These are phyloP conservation scores for Yarrowia galli DNA, from an alignment of 1,139 yeast genomes.

Conservation along the genomic window DNA sequence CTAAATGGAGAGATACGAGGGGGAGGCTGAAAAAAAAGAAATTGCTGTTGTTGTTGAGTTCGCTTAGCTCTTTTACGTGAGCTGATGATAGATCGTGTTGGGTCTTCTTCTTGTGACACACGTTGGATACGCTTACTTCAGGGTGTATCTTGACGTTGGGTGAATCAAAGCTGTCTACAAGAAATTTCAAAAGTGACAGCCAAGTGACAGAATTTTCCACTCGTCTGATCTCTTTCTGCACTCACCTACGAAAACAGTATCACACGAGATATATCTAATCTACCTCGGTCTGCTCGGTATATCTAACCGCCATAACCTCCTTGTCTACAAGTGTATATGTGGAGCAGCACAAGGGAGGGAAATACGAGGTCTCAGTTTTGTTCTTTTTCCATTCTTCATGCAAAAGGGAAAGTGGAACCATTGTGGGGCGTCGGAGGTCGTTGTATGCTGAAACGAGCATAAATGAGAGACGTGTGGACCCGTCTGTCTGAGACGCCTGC, in stretches of 20 bases:
- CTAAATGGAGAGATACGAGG: not conserved
- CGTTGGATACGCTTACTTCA: no score
- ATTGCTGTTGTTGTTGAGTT: not conserved
- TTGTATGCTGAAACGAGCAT: not conserved
- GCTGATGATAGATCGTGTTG: not conserved
- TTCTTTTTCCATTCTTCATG: not conserved
- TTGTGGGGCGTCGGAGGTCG: not conserved
- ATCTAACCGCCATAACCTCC: conserved; percentile 1
- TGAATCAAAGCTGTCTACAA: no score
- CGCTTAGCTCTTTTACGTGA: no score
- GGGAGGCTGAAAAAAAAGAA: not conserved
- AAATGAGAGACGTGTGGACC: not conserved
- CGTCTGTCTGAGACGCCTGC: not conserved
- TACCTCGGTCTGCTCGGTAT: conserved; percentile 5
- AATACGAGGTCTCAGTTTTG: conserved; percentile 1
- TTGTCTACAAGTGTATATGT: not conserved
- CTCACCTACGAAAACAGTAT: no score
- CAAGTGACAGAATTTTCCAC: no score
- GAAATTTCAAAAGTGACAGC: no score
- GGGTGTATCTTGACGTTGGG: no score
- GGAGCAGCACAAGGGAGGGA: conserved; percentile 5
- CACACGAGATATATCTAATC: not conserved
- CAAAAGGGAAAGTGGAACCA: conserved; percentile 32
- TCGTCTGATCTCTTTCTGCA: no score
- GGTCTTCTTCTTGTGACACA: not conserved